These are phyloP conservation scores for Venturia pyrina DNA, from an alignment of 2,329 filamentous ascomycete species.

Conservation along the genomic window DNA sequence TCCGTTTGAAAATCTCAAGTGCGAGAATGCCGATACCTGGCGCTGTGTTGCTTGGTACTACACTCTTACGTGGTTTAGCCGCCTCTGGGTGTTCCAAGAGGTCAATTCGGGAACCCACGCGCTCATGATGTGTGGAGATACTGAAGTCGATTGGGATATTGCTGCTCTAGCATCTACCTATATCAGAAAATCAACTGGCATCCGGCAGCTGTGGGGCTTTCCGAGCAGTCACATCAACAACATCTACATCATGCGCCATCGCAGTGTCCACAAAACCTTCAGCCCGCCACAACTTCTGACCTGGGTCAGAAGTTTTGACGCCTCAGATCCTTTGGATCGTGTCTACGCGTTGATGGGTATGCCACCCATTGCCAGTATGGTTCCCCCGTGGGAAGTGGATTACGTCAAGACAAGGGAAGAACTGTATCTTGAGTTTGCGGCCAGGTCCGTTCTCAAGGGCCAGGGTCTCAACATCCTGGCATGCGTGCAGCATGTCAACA, in stretches of 20 bases:
- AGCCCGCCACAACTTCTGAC: background rate
- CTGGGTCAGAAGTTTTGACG: background rate
- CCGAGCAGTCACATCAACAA: background rate
- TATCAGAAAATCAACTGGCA: background rate
- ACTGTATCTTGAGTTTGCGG: conserved; percentile 1
- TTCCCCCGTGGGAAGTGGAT: background rate
- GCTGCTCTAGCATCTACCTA: conserved; percentile 3
- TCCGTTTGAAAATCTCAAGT: background rate
- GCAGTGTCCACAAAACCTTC: background rate
- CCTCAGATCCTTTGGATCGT: conserved; percentile 5
- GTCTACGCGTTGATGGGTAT: conserved; percentile 8
- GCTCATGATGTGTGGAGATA: conserved; percentile 4
- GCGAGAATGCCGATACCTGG: background rate
- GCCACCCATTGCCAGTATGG: background rate
- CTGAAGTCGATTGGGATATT: background rate
- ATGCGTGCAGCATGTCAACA: background rate
- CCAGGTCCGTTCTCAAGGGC: background rate
- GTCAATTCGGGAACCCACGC: background rate
- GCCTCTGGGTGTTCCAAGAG: conserved; percentile 11
- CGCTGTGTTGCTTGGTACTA: background rate
- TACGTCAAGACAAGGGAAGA: background rate
- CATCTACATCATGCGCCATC: conserved; percentile 8
- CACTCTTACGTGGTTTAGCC: background rate
- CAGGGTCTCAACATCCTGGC: background rate
- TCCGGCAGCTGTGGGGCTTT: background rate